Base-by-base conservation (phyloP, 2,329 filamentous ascomycete species). In the Parastagonospora avenae region DNA sequence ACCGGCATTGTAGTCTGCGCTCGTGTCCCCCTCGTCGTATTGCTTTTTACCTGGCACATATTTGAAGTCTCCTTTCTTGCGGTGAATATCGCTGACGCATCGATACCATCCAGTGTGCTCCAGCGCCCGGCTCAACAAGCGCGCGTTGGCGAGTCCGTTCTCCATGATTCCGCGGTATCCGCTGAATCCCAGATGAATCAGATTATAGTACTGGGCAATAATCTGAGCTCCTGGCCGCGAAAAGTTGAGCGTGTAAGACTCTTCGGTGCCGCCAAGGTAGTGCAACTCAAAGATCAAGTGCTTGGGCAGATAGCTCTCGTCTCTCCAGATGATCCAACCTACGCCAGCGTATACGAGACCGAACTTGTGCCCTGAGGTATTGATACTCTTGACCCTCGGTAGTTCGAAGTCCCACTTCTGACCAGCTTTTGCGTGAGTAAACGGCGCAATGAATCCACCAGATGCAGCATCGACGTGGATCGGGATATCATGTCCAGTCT, bases 171-270 rank as follows among this genome's bases (percentile, higher is more conserved):
- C 74, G 9, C 79, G 80, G 71, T 87, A 91, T 8, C 87, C 88
- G 2, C 77, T 75, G 69, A 85, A 86, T 2, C 88, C 88, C 0
- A 90, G 80, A 56, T 89, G 86, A 52, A 90, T 85, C 10, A 90
- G 76, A 60, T 90, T 89, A 65, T 90, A 90, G 71, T 90, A 90
- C 65, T 90, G 88, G 0, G 81, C 86, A 53, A 90, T 85, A 49
- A 90, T 78, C 54, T 90, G 87, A 0, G 85, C 83, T 2, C 86
- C 87, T 0, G 87, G 86, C 0, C 87, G 82, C 1, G 85, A 89
- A 75, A 90, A 90, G 73, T 90, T 90, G 15, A 90, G 78, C 0
- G 86, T 89, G 71, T 85, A 90, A 1, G 83, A 85, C 64, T 88
- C 81, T 62, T 90, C 86, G 0, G 85, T 87, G n/a, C 86, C 85